These are phyloP conservation scores for Xylaria sp. DNA, from an alignment of 495 filamentous ascomycete species.

Conservation along the genomic window DNA sequence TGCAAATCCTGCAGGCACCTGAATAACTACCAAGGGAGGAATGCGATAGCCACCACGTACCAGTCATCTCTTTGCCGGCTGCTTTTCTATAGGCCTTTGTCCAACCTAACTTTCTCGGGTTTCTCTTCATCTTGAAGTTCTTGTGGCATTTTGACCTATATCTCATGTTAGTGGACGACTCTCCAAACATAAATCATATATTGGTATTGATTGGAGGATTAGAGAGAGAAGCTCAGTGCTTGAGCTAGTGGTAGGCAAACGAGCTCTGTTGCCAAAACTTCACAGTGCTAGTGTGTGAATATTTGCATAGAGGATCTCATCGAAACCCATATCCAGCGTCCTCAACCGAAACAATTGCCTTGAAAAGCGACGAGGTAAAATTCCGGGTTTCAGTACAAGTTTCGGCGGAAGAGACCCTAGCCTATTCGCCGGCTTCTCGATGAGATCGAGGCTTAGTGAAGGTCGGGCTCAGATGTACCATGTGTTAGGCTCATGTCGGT, in stretches of 20 bases:
- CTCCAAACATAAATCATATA: background rate
- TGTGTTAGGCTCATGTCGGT: background rate
- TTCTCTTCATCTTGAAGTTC: constrained; percentile 99
- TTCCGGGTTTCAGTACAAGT: background rate
- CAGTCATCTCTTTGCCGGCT: constrained; percentile 61
- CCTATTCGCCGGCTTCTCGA: background rate
- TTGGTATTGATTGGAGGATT: background rate
- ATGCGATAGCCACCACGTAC: background rate
- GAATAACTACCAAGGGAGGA: background rate
- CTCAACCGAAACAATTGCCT: background rate
- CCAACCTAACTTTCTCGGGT: constrained; percentile 81
- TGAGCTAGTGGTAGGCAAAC: background rate
- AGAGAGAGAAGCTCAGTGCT: background rate
- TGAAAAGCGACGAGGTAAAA: background rate
- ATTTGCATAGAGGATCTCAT: background rate
- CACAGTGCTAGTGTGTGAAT: background rate
- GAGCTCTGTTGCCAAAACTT: background rate
- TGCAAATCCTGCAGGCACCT: background rate
- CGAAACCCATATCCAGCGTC: background rate
- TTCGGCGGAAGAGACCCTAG: background rate
- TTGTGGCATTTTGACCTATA: constrained; percentile 87
- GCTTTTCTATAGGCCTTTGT: constrained; percentile 55
- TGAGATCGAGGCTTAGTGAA: background rate
- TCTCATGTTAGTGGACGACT: background rate
- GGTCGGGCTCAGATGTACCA: background rate